A percentile compares a stretch with the other conserved stretches of the same genome.
phyloP scores from a whole-genome alignment of 1,284 basidiomycete species.

The Marasmius tenuissimus region DNA sequence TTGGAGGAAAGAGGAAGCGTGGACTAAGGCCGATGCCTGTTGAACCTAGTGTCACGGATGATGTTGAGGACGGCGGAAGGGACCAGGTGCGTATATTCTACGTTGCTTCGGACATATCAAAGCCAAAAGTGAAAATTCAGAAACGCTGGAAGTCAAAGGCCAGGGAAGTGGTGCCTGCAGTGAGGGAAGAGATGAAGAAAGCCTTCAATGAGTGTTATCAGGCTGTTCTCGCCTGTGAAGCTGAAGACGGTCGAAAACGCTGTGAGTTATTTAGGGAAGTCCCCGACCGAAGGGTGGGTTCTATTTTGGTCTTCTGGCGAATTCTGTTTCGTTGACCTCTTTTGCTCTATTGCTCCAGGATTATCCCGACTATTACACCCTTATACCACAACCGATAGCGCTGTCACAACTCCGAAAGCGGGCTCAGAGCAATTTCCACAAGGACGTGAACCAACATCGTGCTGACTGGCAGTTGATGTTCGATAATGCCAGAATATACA shows the following conservation, averaged over 20 bases:
- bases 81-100: conserved; percentile 50
- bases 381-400: conserved; percentile 81
- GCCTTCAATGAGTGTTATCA: conserved; percentile 81
- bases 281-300: conserved; percentile 69
- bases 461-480: conserved; percentile 92
- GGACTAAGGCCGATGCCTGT: conserved; percentile 73
- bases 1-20: conserved; percentile 66
- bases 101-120: neutral
- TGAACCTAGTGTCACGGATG: conserved; percentile 72
- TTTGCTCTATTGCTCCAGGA: conserved; percentile 46
- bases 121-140: conserved; percentile 32
- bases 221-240: conserved; percentile 74
- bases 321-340: neutral
- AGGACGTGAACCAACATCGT: conserved; percentile 71
- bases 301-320: neutral
- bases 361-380: conserved; percentile 90
- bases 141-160: conserved; percentile 77
- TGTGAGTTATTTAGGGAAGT: conserved; percentile 84
- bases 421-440: conserved; percentile 72
- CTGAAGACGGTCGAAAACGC: conserved; percentile 72
- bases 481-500: conserved; percentile 89
- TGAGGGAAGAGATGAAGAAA: conserved; percentile 81
- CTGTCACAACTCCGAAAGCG: conserved; percentile 88
- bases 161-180: conserved; percentile 47
- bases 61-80: conserved; percentile 66